A percentile compares a stretch with the other conserved stretches of the same genome.
Conservation (phyloP, 805 yeast species). For the Candida caryicola region DNA sequence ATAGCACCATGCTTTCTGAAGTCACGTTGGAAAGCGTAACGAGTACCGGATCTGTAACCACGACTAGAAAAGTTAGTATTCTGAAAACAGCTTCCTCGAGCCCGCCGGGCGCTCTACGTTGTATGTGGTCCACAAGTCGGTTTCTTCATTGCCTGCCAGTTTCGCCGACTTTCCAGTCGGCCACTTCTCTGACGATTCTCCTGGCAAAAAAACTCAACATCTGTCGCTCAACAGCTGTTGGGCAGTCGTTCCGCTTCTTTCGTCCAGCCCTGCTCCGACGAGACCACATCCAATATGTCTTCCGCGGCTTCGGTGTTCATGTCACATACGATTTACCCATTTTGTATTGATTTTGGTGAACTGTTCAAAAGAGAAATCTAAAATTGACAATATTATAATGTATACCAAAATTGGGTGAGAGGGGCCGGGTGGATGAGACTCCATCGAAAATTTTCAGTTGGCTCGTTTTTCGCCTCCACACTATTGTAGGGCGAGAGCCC, state of each 20-base stretch:
- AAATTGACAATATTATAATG: background rate
- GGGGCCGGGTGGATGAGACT: background rate
- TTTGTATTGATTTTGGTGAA: conserved; percentile 19
- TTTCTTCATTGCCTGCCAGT: conserved; percentile 71
- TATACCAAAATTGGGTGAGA: background rate
- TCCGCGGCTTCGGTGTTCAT: background rate
- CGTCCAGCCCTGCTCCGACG: too few relatives aligned
- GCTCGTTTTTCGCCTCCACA: background rate
- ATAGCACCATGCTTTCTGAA: conserved; percentile 96
- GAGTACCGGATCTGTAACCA: conserved; percentile 99
- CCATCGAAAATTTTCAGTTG: conserved; percentile 9
- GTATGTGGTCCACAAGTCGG: too few relatives aligned
- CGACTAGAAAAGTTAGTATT: conserved; percentile 42
- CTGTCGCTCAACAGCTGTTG: too few relatives aligned
- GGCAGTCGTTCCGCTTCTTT: too few relatives aligned
- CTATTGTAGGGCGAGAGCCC: background rate
- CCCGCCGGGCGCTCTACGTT: too few relatives aligned
- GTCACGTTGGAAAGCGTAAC: conserved; percentile 99
- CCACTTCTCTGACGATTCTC: too few relatives aligned
- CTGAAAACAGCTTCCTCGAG: too few relatives aligned
- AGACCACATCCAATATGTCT: background rate
- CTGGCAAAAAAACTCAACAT: too few relatives aligned
- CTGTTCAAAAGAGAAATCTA: conserved; percentile 9
- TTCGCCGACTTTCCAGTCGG: conserved; percentile 69
- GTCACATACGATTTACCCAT: conserved; percentile 42